phyloP scores from a whole-genome alignment of 768 basidiomycete genomes.

The Rossbeevera mucosa region DNA sequence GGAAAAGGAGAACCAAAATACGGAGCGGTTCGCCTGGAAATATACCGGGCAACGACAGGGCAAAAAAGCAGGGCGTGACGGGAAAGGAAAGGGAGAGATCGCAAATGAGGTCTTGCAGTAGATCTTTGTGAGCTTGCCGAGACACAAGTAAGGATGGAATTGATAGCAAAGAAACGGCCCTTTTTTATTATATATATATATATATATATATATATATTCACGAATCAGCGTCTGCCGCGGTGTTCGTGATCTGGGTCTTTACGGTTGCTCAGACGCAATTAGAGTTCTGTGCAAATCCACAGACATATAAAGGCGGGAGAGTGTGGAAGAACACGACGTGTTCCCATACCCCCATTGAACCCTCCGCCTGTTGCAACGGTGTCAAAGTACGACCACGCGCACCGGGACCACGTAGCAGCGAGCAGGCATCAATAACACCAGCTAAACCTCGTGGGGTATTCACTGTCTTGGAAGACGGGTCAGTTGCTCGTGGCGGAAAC shows the following conservation, averaged over 20 bases:
- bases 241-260: conserved; percentile 20
- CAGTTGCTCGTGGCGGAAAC: conserved; percentile 15
- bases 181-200: conserved; percentile 16
- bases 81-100: conserved; percentile 31
- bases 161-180: conserved; percentile 29
- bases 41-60: conserved; percentile 40
- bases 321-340: conserved; percentile 7
- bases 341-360: conserved; percentile 13
- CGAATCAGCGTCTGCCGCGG: conserved; percentile 29
- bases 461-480: conserved; percentile 13
- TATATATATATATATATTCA: conserved; percentile 5
- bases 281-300: conserved; percentile 26
- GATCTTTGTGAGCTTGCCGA: conserved; percentile 26
- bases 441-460: conserved; percentile 7
- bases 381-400: conserved; percentile 1
- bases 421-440: conserved; percentile 6
- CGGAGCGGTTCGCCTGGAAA: conserved; percentile 44
- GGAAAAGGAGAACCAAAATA: conserved; percentile 38
- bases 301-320: conserved; percentile 30
- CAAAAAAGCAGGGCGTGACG: conserved; percentile 28
- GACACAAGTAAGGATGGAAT: conserved; percentile 22
- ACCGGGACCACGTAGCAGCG: conserved; percentile 10
- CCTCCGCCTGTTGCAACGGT: background rate
- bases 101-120: conserved; percentile 6
- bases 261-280: conserved; percentile 24